Conservation (phyloP, 495 filamentous ascomycete genomes). For the Astrocystis sublimbata region DNA sequence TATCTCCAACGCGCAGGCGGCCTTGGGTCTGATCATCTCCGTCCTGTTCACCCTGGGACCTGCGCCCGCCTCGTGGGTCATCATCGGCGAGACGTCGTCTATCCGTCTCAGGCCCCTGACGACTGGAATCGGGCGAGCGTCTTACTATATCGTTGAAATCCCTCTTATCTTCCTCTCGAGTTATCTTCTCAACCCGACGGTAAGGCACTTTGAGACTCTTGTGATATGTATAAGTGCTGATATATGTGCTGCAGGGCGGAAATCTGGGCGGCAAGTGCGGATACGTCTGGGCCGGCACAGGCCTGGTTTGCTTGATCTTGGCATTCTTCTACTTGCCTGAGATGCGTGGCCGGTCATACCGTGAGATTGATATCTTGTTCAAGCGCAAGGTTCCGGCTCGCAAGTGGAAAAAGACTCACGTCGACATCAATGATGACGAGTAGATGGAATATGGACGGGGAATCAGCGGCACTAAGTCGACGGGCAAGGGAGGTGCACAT, state of each 20-base stretch:
- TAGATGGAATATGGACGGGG: constrained; percentile 25
- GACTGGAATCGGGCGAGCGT: constrained; percentile 56
- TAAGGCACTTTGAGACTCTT: constrained; percentile 16
- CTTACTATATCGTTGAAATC: constrained; percentile 56
- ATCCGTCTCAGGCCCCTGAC: constrained; percentile 58
- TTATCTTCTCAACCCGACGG: constrained; percentile 51
- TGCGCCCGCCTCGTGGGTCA: constrained; percentile 57
- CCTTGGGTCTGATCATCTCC: constrained; percentile 57
- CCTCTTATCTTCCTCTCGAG: constrained; percentile 54
- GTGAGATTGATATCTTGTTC: constrained; percentile 43
- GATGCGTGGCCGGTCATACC: constrained; percentile 37
- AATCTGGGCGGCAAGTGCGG: constrained; percentile 56
- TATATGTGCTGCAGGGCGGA: constrained; percentile 31
- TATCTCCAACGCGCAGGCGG: constrained; percentile 49
- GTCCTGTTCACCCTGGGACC: constrained; percentile 55
- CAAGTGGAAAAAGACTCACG: constrained; percentile 51
- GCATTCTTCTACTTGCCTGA: constrained; percentile 39
- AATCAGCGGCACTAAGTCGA: neutral
- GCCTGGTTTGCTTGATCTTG: constrained; percentile 31
- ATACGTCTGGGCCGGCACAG: constrained; percentile 41
- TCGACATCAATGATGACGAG: constrained; percentile 57
- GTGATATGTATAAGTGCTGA: constrained; percentile 25
- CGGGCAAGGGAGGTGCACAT: neutral
- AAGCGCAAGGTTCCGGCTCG: constrained; percentile 51
- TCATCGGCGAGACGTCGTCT: constrained; percentile 60